Percentiles rank a stretch among this genome's conserved stretches.
These are phyloP conservation scores for Drosera capensis DNA, from an alignment of 148 eudicot species.

Conservation along the genomic window DNA sequence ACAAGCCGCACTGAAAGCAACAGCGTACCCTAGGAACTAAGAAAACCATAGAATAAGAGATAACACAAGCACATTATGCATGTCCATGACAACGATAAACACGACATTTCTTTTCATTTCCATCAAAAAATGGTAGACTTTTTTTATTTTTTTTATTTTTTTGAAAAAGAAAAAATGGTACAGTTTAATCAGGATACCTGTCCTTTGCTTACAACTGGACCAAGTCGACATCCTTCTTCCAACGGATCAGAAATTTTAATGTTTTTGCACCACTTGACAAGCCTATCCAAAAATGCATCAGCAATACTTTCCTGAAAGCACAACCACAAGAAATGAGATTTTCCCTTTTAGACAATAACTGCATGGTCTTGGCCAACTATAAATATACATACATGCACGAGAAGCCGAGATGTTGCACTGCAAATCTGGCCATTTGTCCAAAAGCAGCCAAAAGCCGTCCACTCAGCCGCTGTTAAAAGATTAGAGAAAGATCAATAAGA, in stretches of 20 bases:
- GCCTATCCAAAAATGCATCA: constrained; percentile 59
- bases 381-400: constrained; percentile 58
- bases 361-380: too few relatives aligned
- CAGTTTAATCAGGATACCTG: constrained; percentile 62
- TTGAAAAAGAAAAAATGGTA: too few relatives aligned
- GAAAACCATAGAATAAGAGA: too few relatives aligned
- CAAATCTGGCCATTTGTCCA: constrained; percentile 99
- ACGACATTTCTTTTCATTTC: too few relatives aligned
- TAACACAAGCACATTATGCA: too few relatives aligned
- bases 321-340: constrained; percentile 2
- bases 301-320: constrained; percentile 90
- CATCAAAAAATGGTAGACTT: too few relatives aligned
- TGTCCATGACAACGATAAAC: too few relatives aligned
- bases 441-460: constrained; percentile 90
- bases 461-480: constrained; percentile 72
- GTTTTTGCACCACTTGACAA: constrained; percentile 71
- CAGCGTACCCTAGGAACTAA: too few relatives aligned
- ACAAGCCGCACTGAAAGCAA: too few relatives aligned
- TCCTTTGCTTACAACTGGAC: constrained; percentile 85
- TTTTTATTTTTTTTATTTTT: too few relatives aligned
- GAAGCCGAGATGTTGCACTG: constrained; percentile 92
- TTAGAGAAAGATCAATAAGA: constrained; percentile 5
- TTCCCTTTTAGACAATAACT: too few relatives aligned
- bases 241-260: constrained; percentile 90
- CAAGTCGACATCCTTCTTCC: constrained; percentile 91